Conservation (phyloP, 371 early-diverging fungal genomes). For the Fennellomyces sp. region DNA sequence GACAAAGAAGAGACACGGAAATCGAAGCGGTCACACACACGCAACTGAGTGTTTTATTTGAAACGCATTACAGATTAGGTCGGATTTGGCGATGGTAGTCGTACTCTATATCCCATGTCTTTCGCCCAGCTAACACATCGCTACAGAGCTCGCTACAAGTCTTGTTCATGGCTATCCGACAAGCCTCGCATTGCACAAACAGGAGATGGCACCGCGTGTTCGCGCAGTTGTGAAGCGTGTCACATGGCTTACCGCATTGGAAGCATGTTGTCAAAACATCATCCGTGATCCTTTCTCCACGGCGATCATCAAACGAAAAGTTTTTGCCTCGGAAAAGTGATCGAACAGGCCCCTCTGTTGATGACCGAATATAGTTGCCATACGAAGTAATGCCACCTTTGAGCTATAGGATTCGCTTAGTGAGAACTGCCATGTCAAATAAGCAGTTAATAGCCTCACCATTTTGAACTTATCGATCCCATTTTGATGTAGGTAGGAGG, state of each 20-base stretch:
- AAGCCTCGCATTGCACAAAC: slow-evolving; percentile 70
- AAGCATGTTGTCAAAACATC: slow-evolving; percentile 69
- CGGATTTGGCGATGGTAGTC: slow-evolving; percentile 57
- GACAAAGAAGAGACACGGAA: neutral
- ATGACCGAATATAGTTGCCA: slow-evolving; percentile 58
- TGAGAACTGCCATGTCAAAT: neutral
- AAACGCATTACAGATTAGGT: too few species aligned
- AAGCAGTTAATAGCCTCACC: slow-evolving; percentile 22
- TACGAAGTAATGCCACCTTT: slow-evolving; percentile 83
- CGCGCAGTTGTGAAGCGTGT: slow-evolving; percentile 66
- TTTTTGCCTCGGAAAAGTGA: slow-evolving; percentile 78
- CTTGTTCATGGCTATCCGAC: slow-evolving; percentile 50
- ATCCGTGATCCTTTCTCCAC: slow-evolving; percentile 71
- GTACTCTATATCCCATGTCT: slow-evolving; percentile 33
- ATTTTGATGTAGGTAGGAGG: slow-evolving; percentile 67
- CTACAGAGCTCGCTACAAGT: slow-evolving; percentile 67
- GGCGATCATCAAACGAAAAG: slow-evolving; percentile 79
- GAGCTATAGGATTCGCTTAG: slow-evolving; percentile 30
- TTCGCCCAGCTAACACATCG: slow-evolving; percentile 42
- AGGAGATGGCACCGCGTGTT: slow-evolving; percentile 70
- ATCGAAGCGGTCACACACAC: neutral
- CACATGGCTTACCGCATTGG: slow-evolving; percentile 72
- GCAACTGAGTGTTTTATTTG: too few species aligned
- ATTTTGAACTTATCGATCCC: slow-evolving; percentile 72
- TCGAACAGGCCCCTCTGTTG: neutral